Percentiles rank a stretch among this genome's conserved stretches.
These are phyloP conservation scores for Starmerella vaccinii DNA, from an alignment of 805 yeast species.

Conservation along the genomic window DNA sequence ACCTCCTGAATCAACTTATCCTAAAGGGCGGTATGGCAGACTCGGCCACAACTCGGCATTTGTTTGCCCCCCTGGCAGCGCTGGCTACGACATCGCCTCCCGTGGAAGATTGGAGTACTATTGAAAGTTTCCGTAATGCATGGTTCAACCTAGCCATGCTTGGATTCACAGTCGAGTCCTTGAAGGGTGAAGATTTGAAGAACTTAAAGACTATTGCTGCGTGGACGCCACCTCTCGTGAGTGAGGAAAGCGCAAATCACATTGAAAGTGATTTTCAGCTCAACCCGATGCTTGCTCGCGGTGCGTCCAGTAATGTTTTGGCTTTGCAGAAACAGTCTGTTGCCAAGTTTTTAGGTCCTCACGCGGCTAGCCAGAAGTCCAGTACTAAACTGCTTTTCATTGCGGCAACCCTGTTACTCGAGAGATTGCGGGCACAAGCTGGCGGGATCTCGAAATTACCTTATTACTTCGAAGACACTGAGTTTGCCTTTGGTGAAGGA, in stretches of 20 bases:
- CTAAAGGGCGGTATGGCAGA: slow-evolving; percentile 72
- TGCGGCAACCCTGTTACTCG: slow-evolving; percentile 71
- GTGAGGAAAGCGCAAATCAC: slow-evolving; percentile 67
- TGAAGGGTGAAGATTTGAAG: slow-evolving; percentile 38
- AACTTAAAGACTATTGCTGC: slow-evolving; percentile 66
- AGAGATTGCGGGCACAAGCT: slow-evolving; percentile 61
- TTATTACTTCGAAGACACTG: slow-evolving; percentile 77
- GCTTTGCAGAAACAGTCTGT: slow-evolving; percentile 26
- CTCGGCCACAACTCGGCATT: slow-evolving; percentile 25
- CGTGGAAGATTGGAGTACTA: slow-evolving; percentile 38
- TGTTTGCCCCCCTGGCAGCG: slow-evolving; percentile 64
- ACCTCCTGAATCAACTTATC: slow-evolving; percentile 55
- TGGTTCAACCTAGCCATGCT: slow-evolving; percentile 94
- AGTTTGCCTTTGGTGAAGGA: slow-evolving; percentile 54
- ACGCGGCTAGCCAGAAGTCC: background rate
- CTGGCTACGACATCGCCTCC: slow-evolving; percentile 30
- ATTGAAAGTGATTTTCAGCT: slow-evolving; percentile 87
- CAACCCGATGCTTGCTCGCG: slow-evolving; percentile 81
- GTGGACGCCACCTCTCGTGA: slow-evolving; percentile 78
- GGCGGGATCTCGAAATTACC: slow-evolving; percentile 76
- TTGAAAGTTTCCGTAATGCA: slow-evolving; percentile 64
- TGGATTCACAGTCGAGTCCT: slow-evolving; percentile 55
- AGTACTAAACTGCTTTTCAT: slow-evolving; percentile 62
- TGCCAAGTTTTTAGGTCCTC: slow-evolving; percentile 1
- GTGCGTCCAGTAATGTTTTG: slow-evolving; percentile 43